phyloP scores from a whole-genome alignment of 495 filamentous ascomycete species.

The Evernia prunastri region DNA sequence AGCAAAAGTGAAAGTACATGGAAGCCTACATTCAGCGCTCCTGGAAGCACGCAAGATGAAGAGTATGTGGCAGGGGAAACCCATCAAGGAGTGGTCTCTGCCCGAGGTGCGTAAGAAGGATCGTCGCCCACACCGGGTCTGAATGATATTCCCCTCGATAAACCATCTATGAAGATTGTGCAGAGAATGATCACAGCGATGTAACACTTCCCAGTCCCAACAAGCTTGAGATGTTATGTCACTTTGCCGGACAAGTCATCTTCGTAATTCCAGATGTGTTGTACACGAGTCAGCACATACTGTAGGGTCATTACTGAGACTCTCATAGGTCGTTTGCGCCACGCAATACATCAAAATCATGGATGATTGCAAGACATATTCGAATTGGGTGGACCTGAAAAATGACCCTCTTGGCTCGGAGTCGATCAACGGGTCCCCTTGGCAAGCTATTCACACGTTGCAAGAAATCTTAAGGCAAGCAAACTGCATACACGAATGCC shows the following conservation, averaged over 20 bases:
- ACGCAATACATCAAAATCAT: conserved; percentile 1
- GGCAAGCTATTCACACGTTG: neutral
- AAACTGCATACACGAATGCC: neutral
- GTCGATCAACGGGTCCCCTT: neutral
- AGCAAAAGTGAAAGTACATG: neutral
- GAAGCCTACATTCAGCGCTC: neutral
- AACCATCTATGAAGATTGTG: too few relatives aligned
- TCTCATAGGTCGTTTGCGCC: conserved; percentile 1
- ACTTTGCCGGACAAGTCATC: too few relatives aligned
- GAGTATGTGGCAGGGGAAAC: neutral
- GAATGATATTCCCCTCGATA: too few relatives aligned
- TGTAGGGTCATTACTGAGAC: neutral
- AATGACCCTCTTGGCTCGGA: neutral
- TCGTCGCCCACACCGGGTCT: too few relatives aligned
- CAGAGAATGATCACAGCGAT: too few relatives aligned
- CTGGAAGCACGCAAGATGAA: conserved; percentile 1
- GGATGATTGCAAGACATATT: neutral
- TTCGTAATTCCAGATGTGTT: too few relatives aligned
- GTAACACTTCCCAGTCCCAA: too few relatives aligned
- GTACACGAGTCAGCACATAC: too few relatives aligned
- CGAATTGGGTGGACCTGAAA: neutral
- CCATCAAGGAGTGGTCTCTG: neutral
- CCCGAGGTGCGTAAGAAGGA: neutral
- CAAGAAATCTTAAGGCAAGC: neutral
- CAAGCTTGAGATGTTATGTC: too few relatives aligned